Evolutionary conservation across 345 rosid species (phyloP), one percentile per base, ranked within the genome.

Genomic region (Cardamine chenopodiifolia): DNA sequence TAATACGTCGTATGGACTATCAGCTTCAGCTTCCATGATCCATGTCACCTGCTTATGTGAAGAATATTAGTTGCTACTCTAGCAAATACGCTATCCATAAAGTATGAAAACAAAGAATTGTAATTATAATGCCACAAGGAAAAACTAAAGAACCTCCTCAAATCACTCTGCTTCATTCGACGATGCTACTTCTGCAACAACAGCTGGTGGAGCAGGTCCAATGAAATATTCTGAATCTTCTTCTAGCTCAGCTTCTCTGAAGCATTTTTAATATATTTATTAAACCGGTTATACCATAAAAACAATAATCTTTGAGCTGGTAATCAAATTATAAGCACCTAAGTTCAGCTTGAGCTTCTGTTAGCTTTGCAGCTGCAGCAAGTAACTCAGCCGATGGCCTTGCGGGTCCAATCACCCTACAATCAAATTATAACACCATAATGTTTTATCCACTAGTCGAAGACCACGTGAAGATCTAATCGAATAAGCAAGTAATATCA

Each of bases 141-240:
- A 65, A 73, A 73, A 47, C 34, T 62, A 74, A 72, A 72, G 67
- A 66, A 89, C 96, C 96, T 91, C 96, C 85, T 91, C 98, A 62
- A 91, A 91, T 40, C 95, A 90, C 85, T 94, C 97, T 28, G 98
- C 98, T 73, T 94, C 98, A 55, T 94, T 91, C 17, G 88, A 90
- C 19, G 93, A 82, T 82, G 82, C 97, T 62, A 85, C 97, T 86
- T 94, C 97, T 58, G 96, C 92, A 79, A 90, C 93, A 82, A 91
- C 45, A 69, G 96, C 90, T 20, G 97, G 92, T 28, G 97, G 95
- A 23, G 97, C 89, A 77, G 96, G 96, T 76, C 97, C 97, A 22
- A 94, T 82, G 78, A 94, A 91, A 49, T 85, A 74, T 61, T 86
- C 92, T 76, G 80, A 63, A 80, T 91, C 96, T 84, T 87, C 95